Evolutionary conservation across 768 basidiomycete species (phyloP).

Genomic region (Boletus rubroflammeus): DNA sequence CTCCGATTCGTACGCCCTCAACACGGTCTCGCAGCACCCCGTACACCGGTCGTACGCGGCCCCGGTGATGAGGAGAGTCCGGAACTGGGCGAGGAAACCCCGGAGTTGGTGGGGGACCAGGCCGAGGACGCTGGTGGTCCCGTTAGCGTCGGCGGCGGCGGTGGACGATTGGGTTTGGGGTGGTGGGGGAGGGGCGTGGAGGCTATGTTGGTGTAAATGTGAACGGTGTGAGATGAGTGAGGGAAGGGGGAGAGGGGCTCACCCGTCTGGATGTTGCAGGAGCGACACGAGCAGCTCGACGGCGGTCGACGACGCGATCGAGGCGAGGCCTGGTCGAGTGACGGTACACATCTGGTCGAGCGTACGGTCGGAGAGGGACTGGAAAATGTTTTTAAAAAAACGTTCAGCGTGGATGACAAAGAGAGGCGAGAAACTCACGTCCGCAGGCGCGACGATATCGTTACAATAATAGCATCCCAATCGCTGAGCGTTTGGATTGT

Average conservation of each 20-base stretch:
- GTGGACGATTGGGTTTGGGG: slow-evolving; percentile 30
- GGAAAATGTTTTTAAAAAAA: not conserved
- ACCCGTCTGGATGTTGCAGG: slow-evolving; percentile 89
- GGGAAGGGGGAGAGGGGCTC: slow-evolving; percentile 12
- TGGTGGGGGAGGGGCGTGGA: slow-evolving; percentile 70
- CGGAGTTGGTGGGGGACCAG: slow-evolving; percentile 92
- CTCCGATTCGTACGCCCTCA: slow-evolving; percentile 75
- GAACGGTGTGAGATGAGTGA: not conserved
- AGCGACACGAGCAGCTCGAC: slow-evolving; percentile 90
- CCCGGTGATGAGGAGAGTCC: slow-evolving; percentile 79
- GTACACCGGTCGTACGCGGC: slow-evolving; percentile 86
- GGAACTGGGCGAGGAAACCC: slow-evolving; percentile 85
- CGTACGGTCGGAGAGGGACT: slow-evolving; percentile 80
- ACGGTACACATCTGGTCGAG: slow-evolving; percentile 99
- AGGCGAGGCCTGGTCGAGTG: slow-evolving; percentile 89
- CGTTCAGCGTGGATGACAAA: not conserved
- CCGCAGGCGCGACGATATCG: slow-evolving; percentile 93
- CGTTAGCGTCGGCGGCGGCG: slow-evolving; percentile 12
- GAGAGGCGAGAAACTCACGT: slow-evolving; percentile 50
- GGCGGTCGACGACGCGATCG: slow-evolving; percentile 87
- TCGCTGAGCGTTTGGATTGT: slow-evolving; percentile 28
- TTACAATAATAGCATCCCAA: slow-evolving; percentile 99
- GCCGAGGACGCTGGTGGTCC: slow-evolving; percentile 60
- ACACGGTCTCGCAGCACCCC: slow-evolving; percentile 80
- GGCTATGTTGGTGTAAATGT: slow-evolving; percentile 26